A percentile compares a stretch with the other conserved stretches of the same genome.
Evolutionary conservation across 305 asterid genomes (phyloP).

Genomic region (Fraxinus ornus): DNA sequence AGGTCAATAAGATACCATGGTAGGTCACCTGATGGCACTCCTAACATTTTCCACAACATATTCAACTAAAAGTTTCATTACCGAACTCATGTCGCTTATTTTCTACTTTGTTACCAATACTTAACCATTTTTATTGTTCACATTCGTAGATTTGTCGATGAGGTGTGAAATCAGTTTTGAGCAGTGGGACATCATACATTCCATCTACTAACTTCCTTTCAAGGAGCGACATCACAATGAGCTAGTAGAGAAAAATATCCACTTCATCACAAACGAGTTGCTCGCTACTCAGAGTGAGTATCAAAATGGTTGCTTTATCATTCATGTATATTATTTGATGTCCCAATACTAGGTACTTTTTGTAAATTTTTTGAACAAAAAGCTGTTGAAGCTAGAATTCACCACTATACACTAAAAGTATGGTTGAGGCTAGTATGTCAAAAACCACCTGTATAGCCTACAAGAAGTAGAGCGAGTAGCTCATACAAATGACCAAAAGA

Average conservation of each 20-base stretch:
- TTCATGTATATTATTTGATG: not conserved
- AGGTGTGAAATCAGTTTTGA: not conserved
- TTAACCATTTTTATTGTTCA: not conserved
- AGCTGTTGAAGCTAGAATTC: not conserved
- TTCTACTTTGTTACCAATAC: not conserved
- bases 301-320: not conserved
- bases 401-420: not conserved
- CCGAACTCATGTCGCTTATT: not conserved
- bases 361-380: not conserved
- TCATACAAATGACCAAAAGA: not conserved
- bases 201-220: not conserved
- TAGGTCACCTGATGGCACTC: not conserved
- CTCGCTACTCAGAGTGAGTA: not conserved
- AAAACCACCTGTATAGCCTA: not conserved
- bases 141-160: not conserved
- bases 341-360: not conserved
- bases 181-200: not conserved
- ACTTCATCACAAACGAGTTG: not conserved
- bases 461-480: not conserved
- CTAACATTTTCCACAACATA: not conserved
- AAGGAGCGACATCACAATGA: not conserved
- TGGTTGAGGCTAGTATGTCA: not conserved
- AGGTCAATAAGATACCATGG: not conserved
- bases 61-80: not conserved
- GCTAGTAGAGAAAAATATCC: not conserved